phyloP scores from a whole-genome alignment of 2,329 filamentous ascomycete species.

The Amesomyces nigricolor region DNA sequence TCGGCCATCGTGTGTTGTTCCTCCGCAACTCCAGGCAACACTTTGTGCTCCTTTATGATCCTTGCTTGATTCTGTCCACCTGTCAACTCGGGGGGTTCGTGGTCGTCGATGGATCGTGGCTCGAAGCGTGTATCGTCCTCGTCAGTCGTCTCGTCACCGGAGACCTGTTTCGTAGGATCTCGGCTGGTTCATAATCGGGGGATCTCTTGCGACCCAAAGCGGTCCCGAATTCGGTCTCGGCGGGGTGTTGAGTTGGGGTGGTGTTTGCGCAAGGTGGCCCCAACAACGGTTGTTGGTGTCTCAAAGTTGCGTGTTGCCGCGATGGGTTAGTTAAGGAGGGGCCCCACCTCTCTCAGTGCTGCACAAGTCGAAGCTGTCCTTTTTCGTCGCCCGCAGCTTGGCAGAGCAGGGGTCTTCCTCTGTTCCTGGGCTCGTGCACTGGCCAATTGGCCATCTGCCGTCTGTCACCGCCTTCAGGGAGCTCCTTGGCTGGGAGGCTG shows the following conservation, averaged over 20 bases:
- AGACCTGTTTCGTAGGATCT: constrained; percentile 14
- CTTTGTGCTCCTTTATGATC: background rate
- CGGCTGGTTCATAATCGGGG: constrained; percentile 19
- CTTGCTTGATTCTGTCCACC: too few relatives aligned
- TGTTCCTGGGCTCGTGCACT: constrained; percentile 1
- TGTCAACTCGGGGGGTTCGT: background rate
- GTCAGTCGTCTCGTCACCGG: constrained; percentile 18
- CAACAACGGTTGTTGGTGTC: background rate
- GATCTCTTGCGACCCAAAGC: background rate
- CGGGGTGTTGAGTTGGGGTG: background rate
- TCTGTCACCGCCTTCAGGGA: constrained; percentile 17
- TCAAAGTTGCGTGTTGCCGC: background rate
- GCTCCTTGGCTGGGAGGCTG: background rate
- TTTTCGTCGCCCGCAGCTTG: constrained; percentile 17
- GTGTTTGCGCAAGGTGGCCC: constrained; percentile 10
- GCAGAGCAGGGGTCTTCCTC: constrained; percentile 2
- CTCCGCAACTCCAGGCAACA: background rate
- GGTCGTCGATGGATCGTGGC: background rate
- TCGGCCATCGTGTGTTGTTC: constrained; percentile 32
- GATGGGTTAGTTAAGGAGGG: background rate
- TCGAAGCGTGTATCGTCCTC: background rate
- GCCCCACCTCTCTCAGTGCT: background rate
- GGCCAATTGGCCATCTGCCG: constrained; percentile 13
- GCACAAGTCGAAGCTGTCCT: constrained; percentile 24
- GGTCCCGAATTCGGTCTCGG: background rate